Conservation (phyloP, 1,139 yeast species). For the Suhomyces panamericanus region DNA sequence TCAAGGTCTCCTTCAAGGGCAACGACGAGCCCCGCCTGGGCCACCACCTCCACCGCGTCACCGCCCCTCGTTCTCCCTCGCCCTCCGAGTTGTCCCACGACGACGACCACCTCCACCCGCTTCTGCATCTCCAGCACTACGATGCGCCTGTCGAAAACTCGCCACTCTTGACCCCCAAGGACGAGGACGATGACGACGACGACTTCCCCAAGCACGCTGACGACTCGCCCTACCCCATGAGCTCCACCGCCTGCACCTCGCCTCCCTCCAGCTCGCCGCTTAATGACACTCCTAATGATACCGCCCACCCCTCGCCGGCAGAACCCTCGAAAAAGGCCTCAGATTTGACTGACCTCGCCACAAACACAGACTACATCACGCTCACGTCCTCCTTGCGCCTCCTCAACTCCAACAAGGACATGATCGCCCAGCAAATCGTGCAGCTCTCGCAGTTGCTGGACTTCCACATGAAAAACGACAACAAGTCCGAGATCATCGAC, state of each 20-base stretch:
- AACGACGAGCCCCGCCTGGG: slow-evolving; percentile 10
- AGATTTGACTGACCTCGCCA: slow-evolving; percentile 19
- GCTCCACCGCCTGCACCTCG: slow-evolving; percentile 13
- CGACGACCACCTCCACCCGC: slow-evolving; percentile 18
- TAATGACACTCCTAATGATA: slow-evolving; percentile 8
- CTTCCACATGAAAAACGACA: slow-evolving; percentile 17
- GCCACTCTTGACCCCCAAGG: slow-evolving; percentile 47
- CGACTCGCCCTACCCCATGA: slow-evolving; percentile 5
- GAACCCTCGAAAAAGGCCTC: neutral
- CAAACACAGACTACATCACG: slow-evolving; percentile 43
- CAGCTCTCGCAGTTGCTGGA: slow-evolving; percentile 28
- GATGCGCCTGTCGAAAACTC: slow-evolving; percentile 27
- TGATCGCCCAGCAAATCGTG: slow-evolving; percentile 35
- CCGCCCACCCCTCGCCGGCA: neutral
- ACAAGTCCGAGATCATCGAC: slow-evolving; percentile 28
- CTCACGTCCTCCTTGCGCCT: slow-evolving; percentile 38
- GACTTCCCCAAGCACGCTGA: slow-evolving; percentile 9
- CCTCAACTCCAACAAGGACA: slow-evolving; percentile 24
- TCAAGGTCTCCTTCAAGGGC: slow-evolving; percentile 15
- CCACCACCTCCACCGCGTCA: slow-evolving; percentile 13
- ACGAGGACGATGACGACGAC: slow-evolving; percentile 39
- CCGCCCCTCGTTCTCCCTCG: slow-evolving; percentile 27
- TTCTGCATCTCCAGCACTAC: slow-evolving; percentile 17
- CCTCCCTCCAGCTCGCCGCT: slow-evolving; percentile 11
- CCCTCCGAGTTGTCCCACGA: slow-evolving; percentile 18